Evolutionary conservation across 176 grass and related monocot genomes (phyloP).

Genomic region (Guadua angustifolia): DNA sequence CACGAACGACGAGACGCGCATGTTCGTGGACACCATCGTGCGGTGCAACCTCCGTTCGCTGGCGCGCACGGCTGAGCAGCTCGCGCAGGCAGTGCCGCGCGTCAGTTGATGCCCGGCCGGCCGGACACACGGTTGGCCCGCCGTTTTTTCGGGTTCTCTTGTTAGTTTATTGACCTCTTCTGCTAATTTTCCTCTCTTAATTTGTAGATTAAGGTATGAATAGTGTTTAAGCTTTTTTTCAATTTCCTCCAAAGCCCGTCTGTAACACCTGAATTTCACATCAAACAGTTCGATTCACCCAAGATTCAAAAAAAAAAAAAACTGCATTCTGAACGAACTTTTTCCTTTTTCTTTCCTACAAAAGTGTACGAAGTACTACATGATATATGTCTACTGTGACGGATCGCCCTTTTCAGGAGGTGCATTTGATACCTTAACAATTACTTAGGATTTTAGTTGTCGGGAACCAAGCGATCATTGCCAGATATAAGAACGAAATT

Average conservation of each 20-base stretch:
- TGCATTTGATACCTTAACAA: too few relatives aligned
- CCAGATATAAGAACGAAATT: too few relatives aligned
- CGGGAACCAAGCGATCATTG: too few relatives aligned
- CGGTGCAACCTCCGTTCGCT: constrained; percentile 76
- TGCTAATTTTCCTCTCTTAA: neutral
- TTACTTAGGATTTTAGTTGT: too few relatives aligned
- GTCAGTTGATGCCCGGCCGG: constrained; percentile 25
- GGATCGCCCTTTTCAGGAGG: too few relatives aligned
- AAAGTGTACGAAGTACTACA: too few relatives aligned
- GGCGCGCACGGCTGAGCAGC: constrained; percentile 53
- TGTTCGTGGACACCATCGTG: constrained; percentile 82
- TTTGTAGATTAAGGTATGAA: neutral
- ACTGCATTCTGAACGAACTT: too few relatives aligned
- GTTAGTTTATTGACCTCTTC: neutral
- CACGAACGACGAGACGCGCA: constrained; percentile 69
- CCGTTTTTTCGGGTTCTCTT: neutral
- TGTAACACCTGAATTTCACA: neutral
- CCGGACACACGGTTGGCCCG: neutral
- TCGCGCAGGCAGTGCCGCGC: constrained; percentile 3
- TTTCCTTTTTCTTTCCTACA: too few relatives aligned
- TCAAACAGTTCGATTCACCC: too few relatives aligned
- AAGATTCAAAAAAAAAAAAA: too few relatives aligned
- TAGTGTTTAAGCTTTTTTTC: neutral
- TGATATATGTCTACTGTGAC: too few relatives aligned
- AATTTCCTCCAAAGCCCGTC: neutral